Evolutionary conservation across 495 filamentous ascomycete species (phyloP).

Genomic region (Penicillium maclennaniae): DNA sequence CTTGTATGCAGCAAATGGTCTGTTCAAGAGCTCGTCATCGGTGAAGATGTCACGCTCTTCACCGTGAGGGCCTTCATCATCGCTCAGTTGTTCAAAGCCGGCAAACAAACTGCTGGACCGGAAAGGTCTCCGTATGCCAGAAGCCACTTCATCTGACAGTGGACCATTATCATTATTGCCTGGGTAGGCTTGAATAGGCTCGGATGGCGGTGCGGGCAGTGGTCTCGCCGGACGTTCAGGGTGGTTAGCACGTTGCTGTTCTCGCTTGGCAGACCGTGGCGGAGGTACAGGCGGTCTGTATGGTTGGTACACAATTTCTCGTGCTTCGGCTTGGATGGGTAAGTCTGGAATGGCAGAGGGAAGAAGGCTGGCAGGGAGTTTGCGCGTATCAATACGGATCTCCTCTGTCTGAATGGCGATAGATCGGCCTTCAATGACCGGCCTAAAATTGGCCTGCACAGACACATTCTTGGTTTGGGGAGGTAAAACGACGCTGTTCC

Average conservation of each 20-base stretch:
- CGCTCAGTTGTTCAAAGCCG: constrained; percentile 65
- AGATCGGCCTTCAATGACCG: constrained; percentile 39
- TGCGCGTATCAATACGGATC: constrained; percentile 73
- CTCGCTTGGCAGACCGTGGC: constrained; percentile 29
- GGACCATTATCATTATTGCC: constrained; percentile 83
- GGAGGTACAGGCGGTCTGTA: constrained; percentile 35
- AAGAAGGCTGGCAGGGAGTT: constrained; percentile 71
- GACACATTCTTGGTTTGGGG: constrained; percentile 60
- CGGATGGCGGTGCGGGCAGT: constrained; percentile 23
- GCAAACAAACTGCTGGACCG: constrained; percentile 82
- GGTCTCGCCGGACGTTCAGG: constrained; percentile 15
- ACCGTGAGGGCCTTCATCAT: constrained; percentile 37
- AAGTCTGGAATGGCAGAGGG: constrained; percentile 58
- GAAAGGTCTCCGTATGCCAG: constrained; percentile 63
- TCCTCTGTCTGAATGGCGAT: constrained; percentile 80
- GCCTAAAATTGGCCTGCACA: constrained; percentile 48
- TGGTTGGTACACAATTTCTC: constrained; percentile 25
- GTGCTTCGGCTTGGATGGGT: constrained; percentile 21
- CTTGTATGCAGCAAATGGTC: constrained; percentile 44
- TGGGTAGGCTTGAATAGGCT: constrained; percentile 64
- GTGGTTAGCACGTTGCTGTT: constrained; percentile 9
- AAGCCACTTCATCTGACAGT: constrained; percentile 52
- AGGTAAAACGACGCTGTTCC: constrained; percentile 56
- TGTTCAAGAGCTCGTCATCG: constrained; percentile 43
- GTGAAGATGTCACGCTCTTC: constrained; percentile 47